phyloP scores from a whole-genome alignment of 228 moss, liverwort and hornwort species.

The Sphagnum fallax region DNA sequence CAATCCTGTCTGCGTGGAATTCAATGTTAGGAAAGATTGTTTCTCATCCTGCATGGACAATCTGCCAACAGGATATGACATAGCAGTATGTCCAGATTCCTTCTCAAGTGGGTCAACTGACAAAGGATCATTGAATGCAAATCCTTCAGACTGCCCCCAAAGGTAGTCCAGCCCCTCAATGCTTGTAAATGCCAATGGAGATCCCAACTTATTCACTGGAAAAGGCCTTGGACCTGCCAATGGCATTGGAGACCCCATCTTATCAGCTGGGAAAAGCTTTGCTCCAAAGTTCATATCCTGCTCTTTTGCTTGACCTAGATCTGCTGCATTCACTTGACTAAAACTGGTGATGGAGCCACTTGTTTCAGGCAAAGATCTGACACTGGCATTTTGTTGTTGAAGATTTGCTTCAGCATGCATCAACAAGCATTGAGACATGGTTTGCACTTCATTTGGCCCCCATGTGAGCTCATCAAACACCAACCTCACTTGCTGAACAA shows the following conservation, averaged over 20 bases:
- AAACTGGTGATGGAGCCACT: constrained; percentile 31
- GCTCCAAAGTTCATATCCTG: constrained; percentile 19
- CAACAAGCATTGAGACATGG: constrained; percentile 30
- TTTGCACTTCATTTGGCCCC: constrained; percentile 35
- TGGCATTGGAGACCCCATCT: constrained; percentile 41
- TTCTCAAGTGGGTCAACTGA: constrained; percentile 23
- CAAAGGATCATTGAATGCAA: constrained; percentile 48
- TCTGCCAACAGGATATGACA: constrained; percentile 12
- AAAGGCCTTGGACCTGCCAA: constrained; percentile 10
- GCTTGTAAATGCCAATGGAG: constrained; percentile 37
- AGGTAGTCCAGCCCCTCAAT: constrained; percentile 58
- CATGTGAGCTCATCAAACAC: constrained; percentile 47
- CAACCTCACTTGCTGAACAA: constrained; percentile 41
- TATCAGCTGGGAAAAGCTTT: constrained; percentile 26
- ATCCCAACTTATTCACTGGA: constrained; percentile 32
- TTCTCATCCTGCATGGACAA: constrained; percentile 28
- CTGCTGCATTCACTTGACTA: constrained; percentile 20
- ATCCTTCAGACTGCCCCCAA: constrained; percentile 41
- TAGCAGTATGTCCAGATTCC: constrained; percentile 24
- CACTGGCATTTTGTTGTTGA: constrained; percentile 27
- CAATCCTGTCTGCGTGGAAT: constrained; percentile 19
- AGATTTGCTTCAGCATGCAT: constrained; percentile 25
- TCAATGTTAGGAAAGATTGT: constrained; percentile 26
- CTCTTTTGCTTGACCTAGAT: constrained; percentile 24
- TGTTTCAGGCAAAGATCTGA: constrained; percentile 23